Base-by-base conservation (phyloP, 495 filamentous ascomycete species). In the Thozetella sp. region DNA sequence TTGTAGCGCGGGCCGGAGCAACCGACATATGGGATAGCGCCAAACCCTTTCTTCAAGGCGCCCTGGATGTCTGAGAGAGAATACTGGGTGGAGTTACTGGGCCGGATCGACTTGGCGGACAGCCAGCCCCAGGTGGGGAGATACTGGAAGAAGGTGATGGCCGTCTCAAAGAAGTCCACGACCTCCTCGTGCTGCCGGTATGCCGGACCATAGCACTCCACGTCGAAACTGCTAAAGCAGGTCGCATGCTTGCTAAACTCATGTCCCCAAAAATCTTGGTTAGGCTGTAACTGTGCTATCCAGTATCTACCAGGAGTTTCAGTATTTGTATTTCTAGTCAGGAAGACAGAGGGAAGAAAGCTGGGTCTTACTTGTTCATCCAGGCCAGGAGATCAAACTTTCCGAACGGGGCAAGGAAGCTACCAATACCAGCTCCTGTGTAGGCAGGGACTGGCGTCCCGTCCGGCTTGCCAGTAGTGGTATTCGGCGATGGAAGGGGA, bases 221-320 rank as follows among this genome's bases (percentile, higher is more conserved):
- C 60, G 58, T 81, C 78, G 60, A 83, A 83, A 52, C 76, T 81
- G 45, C 74, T 78, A 67, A 68, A 82, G 75, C 82, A 85, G 13
- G 80, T 85, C 6, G 73, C 82, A 64, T 85, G 82, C 70, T 85
- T 85, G 67, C 68, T 74, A 67, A 82, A 85, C 58, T 85, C 82
- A 67, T 83, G 80, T 43, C 64, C 80, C 82, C 82, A 85, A 66
- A 85, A 72, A 23, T 75, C 73, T 24, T 63, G 54, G 67, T 76
- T 83, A 2, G 76, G 75, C 15, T 67, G 59, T 60, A 63, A 68
- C 58, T 74, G 76, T 52, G 64, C 68, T 52, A 80, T 75, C 80
- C 79, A 83, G 71, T 70, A 78, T 51, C 64, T 69, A 56, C 4
- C n/a, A n/a, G n/a, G 20, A 20, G 43, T 10, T 9, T 15, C 10